Evolutionary conservation across 2,329 filamentous ascomycete species (phyloP).

Genomic region (Nemania bipapillata): DNA sequence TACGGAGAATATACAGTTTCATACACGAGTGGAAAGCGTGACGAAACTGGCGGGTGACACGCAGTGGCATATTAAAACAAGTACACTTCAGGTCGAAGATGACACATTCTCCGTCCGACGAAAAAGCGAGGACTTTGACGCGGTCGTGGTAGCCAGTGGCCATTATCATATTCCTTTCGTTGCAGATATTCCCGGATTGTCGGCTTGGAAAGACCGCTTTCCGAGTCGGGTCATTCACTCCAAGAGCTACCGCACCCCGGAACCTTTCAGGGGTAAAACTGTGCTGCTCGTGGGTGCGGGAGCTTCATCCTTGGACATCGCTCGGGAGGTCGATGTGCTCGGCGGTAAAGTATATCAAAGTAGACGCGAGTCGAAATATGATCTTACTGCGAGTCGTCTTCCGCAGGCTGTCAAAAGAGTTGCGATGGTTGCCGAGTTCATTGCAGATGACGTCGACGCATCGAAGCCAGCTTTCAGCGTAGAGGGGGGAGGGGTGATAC

Average conservation of each 20-base stretch:
- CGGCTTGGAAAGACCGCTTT: conserved; percentile 65
- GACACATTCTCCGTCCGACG: conserved; percentile 47
- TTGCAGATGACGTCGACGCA: conserved; percentile 50
- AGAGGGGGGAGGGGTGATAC: conserved; percentile 55
- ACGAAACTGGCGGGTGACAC: conserved; percentile 56
- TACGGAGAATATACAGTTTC: conserved; percentile 61
- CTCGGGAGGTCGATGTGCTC: conserved; percentile 53
- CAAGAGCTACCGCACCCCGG: conserved; percentile 75
- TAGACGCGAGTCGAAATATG: conserved; percentile 69
- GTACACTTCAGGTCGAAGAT: conserved; percentile 53
- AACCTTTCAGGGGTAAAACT: conserved; percentile 65
- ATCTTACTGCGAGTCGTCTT: conserved; percentile 64
- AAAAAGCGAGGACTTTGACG: conserved; percentile 64
- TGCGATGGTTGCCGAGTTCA: conserved; percentile 61
- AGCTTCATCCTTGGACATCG: conserved; percentile 58
- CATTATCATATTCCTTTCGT: conserved; percentile 73
- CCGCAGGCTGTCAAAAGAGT: conserved; percentile 65
- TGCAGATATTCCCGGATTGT: conserved; percentile 68
- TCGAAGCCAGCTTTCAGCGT: conserved; percentile 21
- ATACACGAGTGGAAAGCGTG: conserved; percentile 67
- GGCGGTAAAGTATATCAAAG: conserved; percentile 60
- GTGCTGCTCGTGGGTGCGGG: conserved; percentile 66
- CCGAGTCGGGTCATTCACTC: conserved; percentile 70
- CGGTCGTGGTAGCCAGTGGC: conserved; percentile 72
- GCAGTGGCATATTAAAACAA: conserved; percentile 64